phyloP scores from a whole-genome alignment of 1,139 yeast species.

The Yamadazyma atmosphaerica region DNA sequence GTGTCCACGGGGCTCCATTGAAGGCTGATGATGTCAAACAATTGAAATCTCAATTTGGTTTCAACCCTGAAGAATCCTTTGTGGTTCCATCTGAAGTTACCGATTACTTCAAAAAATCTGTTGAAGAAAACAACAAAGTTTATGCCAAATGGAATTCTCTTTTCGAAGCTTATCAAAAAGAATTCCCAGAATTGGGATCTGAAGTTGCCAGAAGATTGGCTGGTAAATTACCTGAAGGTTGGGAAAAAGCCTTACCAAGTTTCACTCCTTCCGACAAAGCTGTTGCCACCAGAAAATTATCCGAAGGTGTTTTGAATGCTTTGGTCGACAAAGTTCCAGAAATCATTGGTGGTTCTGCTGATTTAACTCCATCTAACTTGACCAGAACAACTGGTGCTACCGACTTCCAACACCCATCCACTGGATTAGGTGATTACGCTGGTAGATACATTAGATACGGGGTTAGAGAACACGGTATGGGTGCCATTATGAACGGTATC shows the following conservation, averaged over 20 bases:
- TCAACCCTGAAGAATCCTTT: constrained; percentile 83
- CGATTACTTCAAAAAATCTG: constrained; percentile 61
- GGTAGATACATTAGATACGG: constrained; percentile 98
- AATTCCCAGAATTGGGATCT: constrained; percentile 76
- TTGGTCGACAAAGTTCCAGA: constrained; percentile 76
- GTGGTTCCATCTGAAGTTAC: constrained; percentile 82
- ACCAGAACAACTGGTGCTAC: constrained; percentile 84
- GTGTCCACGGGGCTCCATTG: constrained; percentile 97
- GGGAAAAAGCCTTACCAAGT: constrained; percentile 78
- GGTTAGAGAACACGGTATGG: constrained; percentile 99
- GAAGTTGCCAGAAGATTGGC: constrained; percentile 76
- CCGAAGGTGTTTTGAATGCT: constrained; percentile 75
- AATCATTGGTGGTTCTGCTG: constrained; percentile 97
- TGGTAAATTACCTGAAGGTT: constrained; percentile 79
- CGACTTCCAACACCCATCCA: constrained; percentile 90
- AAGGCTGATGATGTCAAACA: constrained; percentile 91
- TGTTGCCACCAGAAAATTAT: constrained; percentile 92
- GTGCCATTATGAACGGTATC: constrained; percentile 98
- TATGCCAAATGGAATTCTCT: constrained; percentile 75
- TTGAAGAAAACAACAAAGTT: constrained; percentile 56
- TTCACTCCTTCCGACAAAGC: constrained; percentile 81
- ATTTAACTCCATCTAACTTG: constrained; percentile 95
- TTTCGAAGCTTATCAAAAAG: constrained; percentile 60
- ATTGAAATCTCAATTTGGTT: constrained; percentile 82
- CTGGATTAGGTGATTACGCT: constrained; percentile 79